Conservation (phyloP, 2,329 filamentous ascomycete genomes). For the Monilinia laxa region DNA sequence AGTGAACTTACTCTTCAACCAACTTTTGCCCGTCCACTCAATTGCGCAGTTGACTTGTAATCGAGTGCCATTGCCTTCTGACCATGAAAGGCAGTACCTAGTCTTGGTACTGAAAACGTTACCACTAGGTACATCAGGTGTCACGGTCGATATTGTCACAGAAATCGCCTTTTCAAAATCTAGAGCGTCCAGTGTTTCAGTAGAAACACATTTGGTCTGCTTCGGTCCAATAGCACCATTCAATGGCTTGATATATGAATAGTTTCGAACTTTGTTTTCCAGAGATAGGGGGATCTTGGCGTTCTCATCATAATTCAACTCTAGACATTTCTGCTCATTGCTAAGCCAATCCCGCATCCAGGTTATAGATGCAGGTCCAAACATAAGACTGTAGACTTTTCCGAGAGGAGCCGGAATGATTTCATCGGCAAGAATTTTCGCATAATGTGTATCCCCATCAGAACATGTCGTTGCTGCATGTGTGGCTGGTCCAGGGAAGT, state of each 20-base stretch:
- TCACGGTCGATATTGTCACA: slow-evolving; percentile 80
- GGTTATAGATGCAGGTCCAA: slow-evolving; percentile 72
- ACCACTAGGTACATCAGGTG: slow-evolving; percentile 90
- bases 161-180: slow-evolving; percentile 87
- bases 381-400: slow-evolving; percentile 85
- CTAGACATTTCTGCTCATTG: slow-evolving; percentile 82
- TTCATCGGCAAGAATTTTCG: slow-evolving; percentile 83
- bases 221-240: slow-evolving; percentile 81
- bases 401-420: slow-evolving; percentile 83
- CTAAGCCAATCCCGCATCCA: slow-evolving; percentile 88
- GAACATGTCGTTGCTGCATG: slow-evolving; percentile 85
- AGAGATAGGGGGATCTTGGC: slow-evolving; percentile 60
- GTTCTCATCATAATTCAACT: slow-evolving; percentile 77
- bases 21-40: slow-evolving; percentile 97
- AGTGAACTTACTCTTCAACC: slow-evolving; percentile 75
- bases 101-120: slow-evolving; percentile 92
- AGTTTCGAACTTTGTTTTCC: slow-evolving; percentile 73
- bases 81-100: slow-evolving; percentile 92
- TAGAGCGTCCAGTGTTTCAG: slow-evolving; percentile 76
- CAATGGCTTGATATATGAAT: slow-evolving; percentile 89
- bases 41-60: slow-evolving; percentile 85
- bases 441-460: slow-evolving; percentile 76
- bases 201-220: slow-evolving; percentile 91
- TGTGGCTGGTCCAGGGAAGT: slow-evolving; percentile 81
- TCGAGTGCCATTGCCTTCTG: slow-evolving; percentile 78